phyloP scores from a whole-genome alignment of 2,329 filamentous ascomycete genomes.

The Sclerotinia minor region DNA sequence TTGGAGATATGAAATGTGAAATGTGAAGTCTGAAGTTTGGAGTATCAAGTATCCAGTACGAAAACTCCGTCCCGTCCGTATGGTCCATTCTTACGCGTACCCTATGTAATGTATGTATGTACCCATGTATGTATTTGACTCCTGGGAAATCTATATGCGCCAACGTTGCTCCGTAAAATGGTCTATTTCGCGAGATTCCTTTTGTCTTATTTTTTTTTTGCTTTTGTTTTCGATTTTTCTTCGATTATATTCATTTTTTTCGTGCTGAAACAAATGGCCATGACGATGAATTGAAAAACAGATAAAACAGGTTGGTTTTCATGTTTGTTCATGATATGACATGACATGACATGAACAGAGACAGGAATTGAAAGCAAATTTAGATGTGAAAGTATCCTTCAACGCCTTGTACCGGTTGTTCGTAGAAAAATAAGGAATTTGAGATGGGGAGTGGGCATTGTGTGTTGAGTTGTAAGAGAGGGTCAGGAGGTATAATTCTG shows the following conservation, averaged over 20 bases:
- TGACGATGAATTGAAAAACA: too few relatives aligned
- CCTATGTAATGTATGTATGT: too few relatives aligned
- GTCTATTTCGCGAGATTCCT: not conserved
- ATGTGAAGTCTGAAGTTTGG: too few relatives aligned
- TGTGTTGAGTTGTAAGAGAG: not conserved
- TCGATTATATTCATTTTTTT: not conserved
- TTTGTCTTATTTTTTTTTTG: not conserved
- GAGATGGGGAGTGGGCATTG: not conserved
- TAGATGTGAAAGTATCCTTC: too few relatives aligned
- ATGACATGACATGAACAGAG: too few relatives aligned
- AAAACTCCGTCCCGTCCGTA: too few relatives aligned
- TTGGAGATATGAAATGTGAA: not conserved
- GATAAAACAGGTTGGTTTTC: not conserved
- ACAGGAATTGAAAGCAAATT: too few relatives aligned
- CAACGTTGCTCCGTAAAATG: not conserved
- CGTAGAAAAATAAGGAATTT: not conserved
- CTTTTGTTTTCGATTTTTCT: too few relatives aligned
- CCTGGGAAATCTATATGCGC: conserved; percentile 2
- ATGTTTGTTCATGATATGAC: not conserved
- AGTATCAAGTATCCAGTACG: not conserved
- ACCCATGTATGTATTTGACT: too few relatives aligned
- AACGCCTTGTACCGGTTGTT: not conserved
- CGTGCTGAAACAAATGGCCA: too few relatives aligned
- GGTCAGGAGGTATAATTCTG: too few relatives aligned
- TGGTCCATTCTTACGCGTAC: too few relatives aligned